Evolutionary conservation across 495 filamentous ascomycete species (phyloP).

Genomic region (Aspergillus hancockii): DNA sequence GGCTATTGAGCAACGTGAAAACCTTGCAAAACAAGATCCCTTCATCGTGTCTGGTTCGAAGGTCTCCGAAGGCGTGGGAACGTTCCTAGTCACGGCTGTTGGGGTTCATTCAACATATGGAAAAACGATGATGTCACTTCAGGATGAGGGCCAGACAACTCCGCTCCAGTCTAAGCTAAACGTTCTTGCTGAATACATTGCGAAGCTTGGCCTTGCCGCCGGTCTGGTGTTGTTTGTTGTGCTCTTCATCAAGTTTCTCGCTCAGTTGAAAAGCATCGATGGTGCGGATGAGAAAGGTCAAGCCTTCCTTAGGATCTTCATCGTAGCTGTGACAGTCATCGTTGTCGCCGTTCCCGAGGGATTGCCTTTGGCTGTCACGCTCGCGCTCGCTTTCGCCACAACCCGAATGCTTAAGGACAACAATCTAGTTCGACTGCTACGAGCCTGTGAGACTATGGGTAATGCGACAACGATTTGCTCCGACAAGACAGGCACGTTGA

Average conservation of each 20-base stretch:
- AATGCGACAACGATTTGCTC: constrained; percentile 96
- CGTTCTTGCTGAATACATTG: constrained; percentile 86
- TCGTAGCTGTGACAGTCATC: constrained; percentile 91
- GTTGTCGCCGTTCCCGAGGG: constrained; percentile 96
- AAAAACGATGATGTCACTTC: constrained; percentile 91
- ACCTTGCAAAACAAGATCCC: constrained; percentile 82
- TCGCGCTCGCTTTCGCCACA: constrained; percentile 92
- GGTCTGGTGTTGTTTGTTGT: constrained; percentile 85
- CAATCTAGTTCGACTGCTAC: constrained; percentile 85
- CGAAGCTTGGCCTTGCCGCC: constrained; percentile 83
- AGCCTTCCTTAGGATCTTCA: constrained; percentile 87
- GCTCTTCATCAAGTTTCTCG: constrained; percentile 89
- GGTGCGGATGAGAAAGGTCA: constrained; percentile 77
- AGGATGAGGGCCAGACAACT: constrained; percentile 86
- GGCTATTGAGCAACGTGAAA: constrained; percentile 75
- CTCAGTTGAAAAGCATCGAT: constrained; percentile 54
- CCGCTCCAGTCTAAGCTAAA: constrained; percentile 95
- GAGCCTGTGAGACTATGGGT: constrained; percentile 98
- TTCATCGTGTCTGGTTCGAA: constrained; percentile 93
- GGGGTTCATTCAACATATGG: constrained; percentile 88
- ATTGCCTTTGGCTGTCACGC: constrained; percentile 85
- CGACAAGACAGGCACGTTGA: constrained; percentile 96
- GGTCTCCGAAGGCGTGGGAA: constrained; percentile 88
- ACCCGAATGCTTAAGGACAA: constrained; percentile 95
- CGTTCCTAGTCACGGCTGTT: constrained; percentile 82